phyloP scores from a whole-genome alignment of 2,329 filamentous ascomycete species.

The Botryosphaeria dothidea region DNA sequence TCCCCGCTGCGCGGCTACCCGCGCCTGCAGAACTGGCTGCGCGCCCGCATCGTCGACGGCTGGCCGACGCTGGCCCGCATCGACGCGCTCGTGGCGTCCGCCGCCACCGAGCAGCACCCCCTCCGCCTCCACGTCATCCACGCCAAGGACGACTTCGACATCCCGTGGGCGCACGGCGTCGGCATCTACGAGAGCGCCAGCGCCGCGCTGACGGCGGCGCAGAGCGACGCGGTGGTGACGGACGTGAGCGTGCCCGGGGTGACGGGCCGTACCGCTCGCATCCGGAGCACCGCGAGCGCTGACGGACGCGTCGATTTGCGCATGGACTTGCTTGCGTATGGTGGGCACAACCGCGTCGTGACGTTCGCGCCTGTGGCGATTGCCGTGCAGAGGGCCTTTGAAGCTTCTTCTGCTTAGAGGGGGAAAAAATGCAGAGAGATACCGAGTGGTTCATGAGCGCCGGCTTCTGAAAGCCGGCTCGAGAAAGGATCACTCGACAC shows the following conservation, averaged over 20 bases:
- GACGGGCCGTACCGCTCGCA: slow-evolving; percentile 30
- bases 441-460: too few species aligned
- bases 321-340: slow-evolving; percentile 46
- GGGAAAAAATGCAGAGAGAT: neutral
- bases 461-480: neutral
- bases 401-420: slow-evolving; percentile 25
- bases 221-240: slow-evolving; percentile 26
- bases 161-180: slow-evolving; percentile 69
- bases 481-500: too few species aligned
- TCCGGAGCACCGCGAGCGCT: slow-evolving; percentile 19
- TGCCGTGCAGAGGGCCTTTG: slow-evolving; percentile 67
- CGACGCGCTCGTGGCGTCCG: slow-evolving; percentile 54
- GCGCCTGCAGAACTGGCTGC: slow-evolving; percentile 61
- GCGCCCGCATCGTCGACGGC: slow-evolving; percentile 69
- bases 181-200: slow-evolving; percentile 32
- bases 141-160: slow-evolving; percentile 78
- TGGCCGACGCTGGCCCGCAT: slow-evolving; percentile 76
- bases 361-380: slow-evolving; percentile 64
- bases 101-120: too few species aligned
- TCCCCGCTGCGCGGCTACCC: slow-evolving; percentile 71
- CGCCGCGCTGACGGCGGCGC: slow-evolving; percentile 20
- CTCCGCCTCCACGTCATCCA: slow-evolving; percentile 75
- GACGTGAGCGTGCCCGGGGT: neutral
- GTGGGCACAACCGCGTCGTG: slow-evolving; percentile 68
- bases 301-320: slow-evolving; percentile 28